Base-by-base conservation (phyloP, 2,329 filamentous ascomycete genomes). In the Dothidotthia symphoricarpi region DNA sequence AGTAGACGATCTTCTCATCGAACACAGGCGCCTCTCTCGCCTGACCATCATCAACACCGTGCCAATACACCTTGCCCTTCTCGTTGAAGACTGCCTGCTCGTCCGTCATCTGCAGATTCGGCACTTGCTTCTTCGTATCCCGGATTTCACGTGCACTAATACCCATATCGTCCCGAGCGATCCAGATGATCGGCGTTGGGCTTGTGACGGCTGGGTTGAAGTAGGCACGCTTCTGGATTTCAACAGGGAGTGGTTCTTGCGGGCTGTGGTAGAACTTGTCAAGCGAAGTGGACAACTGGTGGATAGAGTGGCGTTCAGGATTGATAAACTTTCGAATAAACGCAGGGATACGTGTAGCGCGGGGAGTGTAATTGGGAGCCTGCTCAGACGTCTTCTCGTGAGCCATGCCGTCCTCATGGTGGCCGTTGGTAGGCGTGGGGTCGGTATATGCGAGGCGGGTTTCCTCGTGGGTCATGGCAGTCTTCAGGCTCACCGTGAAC, bases 181-280 rank as follows among this genome's bases (percentile, higher is more conserved):
- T 69, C 72, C 72, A 75, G 11, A 75, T 41, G 11, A 67, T 64
- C 2, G 71, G 71, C 1, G 64, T 68, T 32, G 68, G 63, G 12
- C 60, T 63, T 1, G 63, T 72, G 24, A 75, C 61, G 0, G 68
- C 68, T 2, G 71, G 72, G 32, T 71, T 66, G 33, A 69, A 59
- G 50, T 66, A 75, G 4, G 71, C 72, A 28, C 68, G 63, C 38
- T 67, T 62, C 26, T 62, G 61, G 24, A 71, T 44, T 41, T 66
- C 53, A 16, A 59, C 41, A 17, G 57, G 53, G 37, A 67, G 55
- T 25, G 60, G 45, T 37, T 61, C 36, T 41, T 66, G 53, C 32
- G 59, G 49, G 12, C 44, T 39, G 46, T 61, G 54, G 54, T 63
- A 64, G 55, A 57, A 59, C 35, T 57, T 39, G 28, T 63, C 61